These are phyloP conservation scores for Potentilla sterilis DNA, from an alignment of 306 rosid genomes.

Conservation along the genomic window DNA sequence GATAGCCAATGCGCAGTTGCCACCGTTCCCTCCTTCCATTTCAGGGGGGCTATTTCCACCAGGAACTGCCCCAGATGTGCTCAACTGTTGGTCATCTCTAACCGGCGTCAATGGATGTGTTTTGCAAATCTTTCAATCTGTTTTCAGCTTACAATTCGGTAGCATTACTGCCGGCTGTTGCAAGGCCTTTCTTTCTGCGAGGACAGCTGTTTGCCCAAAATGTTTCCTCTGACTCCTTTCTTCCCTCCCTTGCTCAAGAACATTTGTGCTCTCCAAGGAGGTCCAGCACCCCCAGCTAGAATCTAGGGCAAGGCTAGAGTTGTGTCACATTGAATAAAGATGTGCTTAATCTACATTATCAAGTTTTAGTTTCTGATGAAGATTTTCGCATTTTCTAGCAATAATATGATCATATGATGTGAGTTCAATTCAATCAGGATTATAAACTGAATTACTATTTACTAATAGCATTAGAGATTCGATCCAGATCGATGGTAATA, in stretches of 20 bases:
- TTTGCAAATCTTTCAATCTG: background rate
- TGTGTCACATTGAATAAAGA: background rate
- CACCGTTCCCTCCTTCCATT: background rate
- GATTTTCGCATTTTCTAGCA: no score
- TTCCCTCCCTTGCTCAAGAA: slow-evolving; percentile 19
- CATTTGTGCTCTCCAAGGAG: background rate
- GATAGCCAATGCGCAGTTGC: background rate
- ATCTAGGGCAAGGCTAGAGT: background rate
- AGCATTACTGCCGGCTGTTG: background rate
- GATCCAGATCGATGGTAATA: no score
- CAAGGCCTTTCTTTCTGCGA: background rate
- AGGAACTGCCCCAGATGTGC: background rate
- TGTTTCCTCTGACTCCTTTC: slow-evolving; percentile 16
- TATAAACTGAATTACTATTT: no score
- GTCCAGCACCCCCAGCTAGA: background rate
- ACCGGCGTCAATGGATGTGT: background rate
- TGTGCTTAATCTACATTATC: no score
- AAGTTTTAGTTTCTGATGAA: no score
- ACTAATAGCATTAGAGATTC: no score
- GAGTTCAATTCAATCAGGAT: no score
- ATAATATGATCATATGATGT: no score
- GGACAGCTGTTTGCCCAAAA: slow-evolving; percentile 3
- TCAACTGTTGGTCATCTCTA: background rate
- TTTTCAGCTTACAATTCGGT: background rate
- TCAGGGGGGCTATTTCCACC: background rate